Base-by-base conservation (phyloP, 306 rosid species). In the Aeschynomene evenia region DNA sequence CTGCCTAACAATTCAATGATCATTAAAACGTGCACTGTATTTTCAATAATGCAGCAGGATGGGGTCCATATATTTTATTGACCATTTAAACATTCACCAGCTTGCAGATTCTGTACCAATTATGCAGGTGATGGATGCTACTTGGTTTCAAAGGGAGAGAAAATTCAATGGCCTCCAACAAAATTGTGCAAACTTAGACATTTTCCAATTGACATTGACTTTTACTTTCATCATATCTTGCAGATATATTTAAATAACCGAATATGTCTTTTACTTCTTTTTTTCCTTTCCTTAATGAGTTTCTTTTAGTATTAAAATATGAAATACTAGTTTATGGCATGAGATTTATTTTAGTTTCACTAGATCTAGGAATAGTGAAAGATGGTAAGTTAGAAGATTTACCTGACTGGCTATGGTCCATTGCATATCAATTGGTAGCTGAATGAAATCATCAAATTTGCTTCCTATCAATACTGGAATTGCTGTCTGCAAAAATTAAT, bases 321-420 rank as follows among this genome's bases (percentile, higher is more conserved):
- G 9, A 45, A 65, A 16, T 18, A 48, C 31, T 48, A 7, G 11
- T 40, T 22, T 15, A 7, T 42, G 19, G 3, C 49, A 1, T 15
- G 9, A 16, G 7, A 9, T 65, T 48, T 15, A 33, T 24, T 10
- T 51, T 45, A 18, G 2, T 45, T 45, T 45, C 51, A 45, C 21
- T 37, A 52, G 28, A 68, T 68, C 23, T 21, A 19, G 8, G 66
- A 59, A 9, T 7, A 28, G 29, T 23, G 28, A 40, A 23, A 22
- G 16, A 37, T 6, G 53, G 40, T 62, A 10, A 72, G 20, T 12
- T 11, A 42, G 37, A 51, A 22, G 36, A 13, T 40, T 71, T 83
- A 89, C 96, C 92, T 89, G 85, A 57, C 85, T 83, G 42, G 90
- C 96, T 14, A 89, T 87, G 43, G 90, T 82, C 96, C 96, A 86